Evolutionary conservation across 2,329 filamentous ascomycete species (phyloP).

Genomic region (Lithohypha guttulata): DNA sequence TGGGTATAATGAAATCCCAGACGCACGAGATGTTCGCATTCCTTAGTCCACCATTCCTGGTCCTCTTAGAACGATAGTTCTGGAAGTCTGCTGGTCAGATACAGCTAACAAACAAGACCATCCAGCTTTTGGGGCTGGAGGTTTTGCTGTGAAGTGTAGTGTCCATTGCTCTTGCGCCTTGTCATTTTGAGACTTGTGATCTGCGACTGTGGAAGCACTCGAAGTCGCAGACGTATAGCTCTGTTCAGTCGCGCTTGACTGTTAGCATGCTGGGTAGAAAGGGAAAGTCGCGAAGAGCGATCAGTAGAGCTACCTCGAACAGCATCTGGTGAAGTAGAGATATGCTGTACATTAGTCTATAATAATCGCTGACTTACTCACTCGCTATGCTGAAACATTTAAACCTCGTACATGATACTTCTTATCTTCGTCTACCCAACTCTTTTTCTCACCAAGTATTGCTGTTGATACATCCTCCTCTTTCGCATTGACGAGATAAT

Average conservation of each 20-base stretch:
- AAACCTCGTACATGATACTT: constrained; percentile 16
- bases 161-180: constrained; percentile 41
- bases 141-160: constrained; percentile 9
- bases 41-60: constrained; percentile 47
- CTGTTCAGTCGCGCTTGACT: constrained; percentile 43
- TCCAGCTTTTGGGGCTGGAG: constrained; percentile 10
- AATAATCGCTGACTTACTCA: constrained; percentile 2
- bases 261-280: constrained; percentile 9
- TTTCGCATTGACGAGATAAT: constrained; percentile 62
- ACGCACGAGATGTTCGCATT: constrained; percentile 42
- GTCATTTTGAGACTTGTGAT: constrained; percentile 36
- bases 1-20: not conserved
- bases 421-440: constrained; percentile 38
- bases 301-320: constrained; percentile 14
- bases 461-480: constrained; percentile 51
- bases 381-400: constrained; percentile 15
- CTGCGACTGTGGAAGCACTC: constrained; percentile 36
- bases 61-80: constrained; percentile 41
- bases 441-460: constrained; percentile 73
- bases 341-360: constrained; percentile 13
- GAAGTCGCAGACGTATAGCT: constrained; percentile 41
- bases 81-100: constrained; percentile 31
- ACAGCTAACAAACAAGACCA: constrained; percentile 11
- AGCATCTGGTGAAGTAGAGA: constrained; percentile 19
- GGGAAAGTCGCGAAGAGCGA: constrained; percentile 9